These are phyloP conservation scores for Rubia occidens DNA, from an alignment of 305 asterid genomes.

Conservation along the genomic window DNA sequence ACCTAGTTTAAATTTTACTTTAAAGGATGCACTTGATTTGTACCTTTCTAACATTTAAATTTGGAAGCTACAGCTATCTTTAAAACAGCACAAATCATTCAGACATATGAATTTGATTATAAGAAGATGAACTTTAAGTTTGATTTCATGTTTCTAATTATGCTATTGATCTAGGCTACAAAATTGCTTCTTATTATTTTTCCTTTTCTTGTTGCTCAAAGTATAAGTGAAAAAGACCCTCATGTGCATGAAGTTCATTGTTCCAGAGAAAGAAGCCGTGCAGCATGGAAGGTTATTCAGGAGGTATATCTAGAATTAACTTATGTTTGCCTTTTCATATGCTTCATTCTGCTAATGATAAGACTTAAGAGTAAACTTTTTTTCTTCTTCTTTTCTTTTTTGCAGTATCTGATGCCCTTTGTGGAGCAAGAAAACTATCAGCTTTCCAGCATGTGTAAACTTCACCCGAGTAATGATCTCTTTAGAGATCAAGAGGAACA, in stretches of 20 bases:
- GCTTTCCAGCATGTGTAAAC: slow-evolving; percentile 56
- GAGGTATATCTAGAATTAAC: slow-evolving; percentile 36
- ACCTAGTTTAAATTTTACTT: not conserved
- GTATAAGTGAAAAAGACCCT: slow-evolving; percentile 33
- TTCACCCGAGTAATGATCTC: slow-evolving; percentile 66
- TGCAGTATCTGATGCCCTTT: slow-evolving; percentile 82
- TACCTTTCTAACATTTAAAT: not conserved
- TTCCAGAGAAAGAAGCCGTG: slow-evolving; percentile 87
- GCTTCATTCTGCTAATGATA: slow-evolving; percentile 14
- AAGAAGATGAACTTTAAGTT: slow-evolving; percentile 1
- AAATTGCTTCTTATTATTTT: not conserved
- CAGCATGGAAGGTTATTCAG: slow-evolving; percentile 68
- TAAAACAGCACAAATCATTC: not conserved
- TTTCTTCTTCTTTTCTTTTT: not conserved
- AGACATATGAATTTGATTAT: not conserved
- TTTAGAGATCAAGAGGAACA: slow-evolving; percentile 90
- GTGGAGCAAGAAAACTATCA: slow-evolving; percentile 58
- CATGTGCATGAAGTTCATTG: slow-evolving; percentile 63
- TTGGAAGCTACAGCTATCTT: not conserved
- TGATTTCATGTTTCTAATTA: not conserved
- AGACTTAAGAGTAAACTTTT: slow-evolving; percentile 5
- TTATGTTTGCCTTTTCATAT: slow-evolving; percentile 3
- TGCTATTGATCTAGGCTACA: not conserved
- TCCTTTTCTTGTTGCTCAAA: slow-evolving; percentile 26
- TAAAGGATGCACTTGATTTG: not conserved